Evolutionary conservation across 2,329 filamentous ascomycete species (phyloP), one percentile per base, ranked within the genome.

Genomic region (Beauveria caledonica): DNA sequence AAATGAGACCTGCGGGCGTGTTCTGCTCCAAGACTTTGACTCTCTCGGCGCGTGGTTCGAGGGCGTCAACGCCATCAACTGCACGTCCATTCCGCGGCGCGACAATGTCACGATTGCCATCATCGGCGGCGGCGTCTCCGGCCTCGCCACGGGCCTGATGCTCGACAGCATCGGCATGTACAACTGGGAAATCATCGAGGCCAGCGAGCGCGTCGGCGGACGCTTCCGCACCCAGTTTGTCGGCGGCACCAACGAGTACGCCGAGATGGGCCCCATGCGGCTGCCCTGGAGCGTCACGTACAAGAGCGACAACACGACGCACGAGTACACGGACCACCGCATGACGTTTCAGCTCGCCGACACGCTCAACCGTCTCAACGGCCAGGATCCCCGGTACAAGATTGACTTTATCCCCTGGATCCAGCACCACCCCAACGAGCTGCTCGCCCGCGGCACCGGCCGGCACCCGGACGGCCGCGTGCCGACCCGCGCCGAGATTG

Each of bases 111-210:
- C 63, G 1, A 65, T 70, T 49, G 67, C 63, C 10, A 76, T 77
- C 13, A 19, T 77, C 2, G 74, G 75, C 0, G 74, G 70, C 5
- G 75, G 75, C 5, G 74, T 78, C 61, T 68, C 70, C 64, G 48
- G 63, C 5, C 53, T 46, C 15, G 48, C 46, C n/a, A 57, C 55
- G 23, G 46, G 27, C 58, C 65, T 76, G 11, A 69, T 78, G 15
- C 73, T 78, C 3, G 72, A 76, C 25, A 76, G 74, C 7, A 74
- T 77, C 3, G 75, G 76, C 0, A 70, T 79, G 15, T 72, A 73
- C 15, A 73, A 78, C 55, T 76, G 76, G 76, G 73, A 77, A 50
- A 74, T 79, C 1, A 66, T 75, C 3, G 77, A 79, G 63, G 75
- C 77, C 0, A 72, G 72, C 0, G 65, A 72, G 2, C 68, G 75